Evolutionary conservation across 257 asterid species (phyloP).

Genomic region (Cordia subcordata): DNA sequence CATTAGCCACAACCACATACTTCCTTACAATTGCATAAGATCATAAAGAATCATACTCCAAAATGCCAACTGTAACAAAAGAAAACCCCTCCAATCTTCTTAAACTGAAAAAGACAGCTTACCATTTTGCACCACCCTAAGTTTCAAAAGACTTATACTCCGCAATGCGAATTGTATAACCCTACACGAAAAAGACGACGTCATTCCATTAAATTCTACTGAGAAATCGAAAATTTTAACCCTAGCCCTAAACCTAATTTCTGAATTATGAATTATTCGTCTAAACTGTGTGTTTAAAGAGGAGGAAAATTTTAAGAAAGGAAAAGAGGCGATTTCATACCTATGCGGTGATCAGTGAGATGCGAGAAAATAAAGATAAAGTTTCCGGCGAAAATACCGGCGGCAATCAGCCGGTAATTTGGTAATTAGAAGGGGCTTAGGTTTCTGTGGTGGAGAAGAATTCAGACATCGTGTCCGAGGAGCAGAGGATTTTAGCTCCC

Average conservation of each 20-base stretch:
- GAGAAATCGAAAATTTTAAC: not conserved
- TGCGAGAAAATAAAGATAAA: not conserved
- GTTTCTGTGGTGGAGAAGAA: conserved; percentile 1
- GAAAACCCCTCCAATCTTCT: not conserved
- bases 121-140: conserved; percentile 49
- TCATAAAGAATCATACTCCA: not conserved
- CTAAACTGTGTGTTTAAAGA: not conserved
- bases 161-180: conserved; percentile 15
- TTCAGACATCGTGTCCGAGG: conserved; percentile 20
- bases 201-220: not conserved
- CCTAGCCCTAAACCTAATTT: not conserved
- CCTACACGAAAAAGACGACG: conserved; percentile 12
- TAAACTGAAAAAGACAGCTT: not conserved
- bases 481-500: conserved; percentile 45
- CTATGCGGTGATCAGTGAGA: not conserved
- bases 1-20: too few species aligned
- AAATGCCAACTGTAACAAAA: not conserved
- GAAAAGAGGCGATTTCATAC: conserved; percentile 5
- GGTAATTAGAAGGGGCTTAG: conserved; percentile 1
- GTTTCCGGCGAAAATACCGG: conserved; percentile 22
- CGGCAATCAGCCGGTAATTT: conserved; percentile 12
- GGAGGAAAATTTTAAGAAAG: too few species aligned
- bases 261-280: not conserved
- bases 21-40: not conserved
- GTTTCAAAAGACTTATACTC: conserved; percentile 16